Base-by-base conservation (phyloP, 768 basidiomycete genomes). In the Tremella mesenterica region DNA sequence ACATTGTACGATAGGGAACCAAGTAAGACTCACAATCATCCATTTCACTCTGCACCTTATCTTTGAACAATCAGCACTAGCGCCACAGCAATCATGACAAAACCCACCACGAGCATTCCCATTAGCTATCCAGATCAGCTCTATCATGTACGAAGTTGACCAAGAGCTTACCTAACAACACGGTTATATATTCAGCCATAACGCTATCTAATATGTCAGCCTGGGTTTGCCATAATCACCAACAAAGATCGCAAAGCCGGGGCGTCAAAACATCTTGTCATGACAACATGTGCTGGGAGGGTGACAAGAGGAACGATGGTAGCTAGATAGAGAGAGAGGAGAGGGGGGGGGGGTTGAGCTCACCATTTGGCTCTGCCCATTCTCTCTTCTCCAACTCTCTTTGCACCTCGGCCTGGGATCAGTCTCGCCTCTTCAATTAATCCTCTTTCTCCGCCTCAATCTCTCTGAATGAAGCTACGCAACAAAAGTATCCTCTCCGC, bases 111-210 rank as follows among this genome's bases (percentile, higher is more conserved):
- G 36, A 43, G 61, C 45, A 43, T 60, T 72, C 20, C 67, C 66
- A 43, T 72, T 72, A 44, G 69, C 71, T 70, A 41, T 16, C 23
- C 13, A 45, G 30, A 29, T 56, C 49, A 53, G 28, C 50, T 34
- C 26, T 26, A 29, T 25, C 20, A 29, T 29, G 13, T 38, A 36
- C 31, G 21, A 16, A n/a, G 7, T 13, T 30, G 23, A 6, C 18
- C 26, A 31, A 25, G 18, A 36, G 27, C 69, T 64, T 27, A 71
- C 69, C 64, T 12, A 71, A 54, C 38, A 73, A 56, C 14, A 73
- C 71, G 0, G 67, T 71, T 33, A 73, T 61, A 55, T 73, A 73
- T 45, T 73, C 71, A 20, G 71, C 71, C 71, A 73, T 70, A 34
- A 71, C 70, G 48, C 61, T 64, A 52, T 73, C 71, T 67, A 23